Conservation (phyloP, 2,329 filamentous ascomycete genomes). For the Cytospora piceicola region DNA sequence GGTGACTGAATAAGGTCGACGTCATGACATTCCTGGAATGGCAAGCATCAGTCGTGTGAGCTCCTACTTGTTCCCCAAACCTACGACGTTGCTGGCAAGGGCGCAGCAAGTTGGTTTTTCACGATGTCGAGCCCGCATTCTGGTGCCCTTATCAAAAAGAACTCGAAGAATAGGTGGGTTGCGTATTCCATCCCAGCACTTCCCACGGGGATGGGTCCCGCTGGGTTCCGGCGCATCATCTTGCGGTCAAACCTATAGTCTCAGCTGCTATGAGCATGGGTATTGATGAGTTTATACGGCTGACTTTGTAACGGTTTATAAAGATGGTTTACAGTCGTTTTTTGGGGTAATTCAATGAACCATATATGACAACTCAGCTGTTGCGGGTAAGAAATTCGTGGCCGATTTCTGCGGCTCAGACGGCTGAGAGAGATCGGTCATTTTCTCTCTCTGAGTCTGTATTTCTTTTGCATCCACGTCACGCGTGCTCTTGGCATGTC, state of each 20-base stretch:
- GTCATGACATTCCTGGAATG: background rate
- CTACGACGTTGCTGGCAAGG: background rate
- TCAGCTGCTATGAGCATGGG: background rate
- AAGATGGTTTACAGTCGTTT: background rate
- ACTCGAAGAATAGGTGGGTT: background rate
- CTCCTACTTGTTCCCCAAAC: background rate
- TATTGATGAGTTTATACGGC: background rate
- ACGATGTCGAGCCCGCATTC: background rate
- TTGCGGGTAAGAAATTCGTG: background rate
- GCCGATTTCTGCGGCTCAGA: constrained; percentile 6
- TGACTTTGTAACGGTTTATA: background rate
- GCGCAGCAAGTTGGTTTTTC: background rate
- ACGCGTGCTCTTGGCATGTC: background rate
- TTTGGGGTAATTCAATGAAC: background rate
- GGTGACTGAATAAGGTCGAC: background rate
- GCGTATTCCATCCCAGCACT: background rate
- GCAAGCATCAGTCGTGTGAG: background rate
- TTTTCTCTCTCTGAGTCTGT: background rate
- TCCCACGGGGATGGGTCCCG: background rate
- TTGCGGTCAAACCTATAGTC: background rate
- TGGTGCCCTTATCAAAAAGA: background rate
- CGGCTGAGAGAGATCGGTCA: constrained; percentile 10
- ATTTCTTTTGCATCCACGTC: constrained; percentile 1
- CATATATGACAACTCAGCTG: constrained; percentile 16
- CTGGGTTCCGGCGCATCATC: background rate